Conservation (phyloP, 768 basidiomycete genomes). For the Mycena maculata region DNA sequence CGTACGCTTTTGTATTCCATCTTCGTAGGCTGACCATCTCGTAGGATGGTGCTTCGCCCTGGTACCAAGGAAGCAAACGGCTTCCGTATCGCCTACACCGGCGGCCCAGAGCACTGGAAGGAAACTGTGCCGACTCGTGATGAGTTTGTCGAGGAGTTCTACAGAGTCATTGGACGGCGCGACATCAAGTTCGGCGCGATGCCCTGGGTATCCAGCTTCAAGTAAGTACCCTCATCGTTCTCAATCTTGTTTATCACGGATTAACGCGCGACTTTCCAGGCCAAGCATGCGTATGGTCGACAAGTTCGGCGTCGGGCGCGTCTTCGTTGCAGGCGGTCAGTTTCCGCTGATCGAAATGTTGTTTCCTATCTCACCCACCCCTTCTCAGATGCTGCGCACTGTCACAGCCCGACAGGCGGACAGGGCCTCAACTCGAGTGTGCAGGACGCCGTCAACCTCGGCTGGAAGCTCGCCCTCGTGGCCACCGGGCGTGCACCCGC, state of each 20-base stretch:
- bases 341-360: not conserved
- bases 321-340: constrained; percentile 61
- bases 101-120: constrained; percentile 16
- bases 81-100: constrained; percentile 3
- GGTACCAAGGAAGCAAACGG: not conserved
- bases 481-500: constrained; percentile 46
- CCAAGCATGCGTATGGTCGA: constrained; percentile 62
- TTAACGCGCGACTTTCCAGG: constrained; percentile 37
- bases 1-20: not conserved
- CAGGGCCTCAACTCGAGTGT: constrained; percentile 52
- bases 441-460: constrained; percentile 56
- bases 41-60: not conserved
- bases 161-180: constrained; percentile 38
- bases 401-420: constrained; percentile 58
- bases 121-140: constrained; percentile 32
- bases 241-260: not conserved
- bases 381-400: constrained; percentile 61
- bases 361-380: not conserved
- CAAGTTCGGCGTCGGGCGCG: constrained; percentile 52
- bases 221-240: constrained; percentile 31
- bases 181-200: constrained; percentile 48
- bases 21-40: not conserved
- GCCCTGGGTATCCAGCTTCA: constrained; percentile 39
- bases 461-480: constrained; percentile 59
- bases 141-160: constrained; percentile 43